Evolutionary conservation across 345 rosid species (phyloP).

Genomic region (Xanthoceras sorbifolium): DNA sequence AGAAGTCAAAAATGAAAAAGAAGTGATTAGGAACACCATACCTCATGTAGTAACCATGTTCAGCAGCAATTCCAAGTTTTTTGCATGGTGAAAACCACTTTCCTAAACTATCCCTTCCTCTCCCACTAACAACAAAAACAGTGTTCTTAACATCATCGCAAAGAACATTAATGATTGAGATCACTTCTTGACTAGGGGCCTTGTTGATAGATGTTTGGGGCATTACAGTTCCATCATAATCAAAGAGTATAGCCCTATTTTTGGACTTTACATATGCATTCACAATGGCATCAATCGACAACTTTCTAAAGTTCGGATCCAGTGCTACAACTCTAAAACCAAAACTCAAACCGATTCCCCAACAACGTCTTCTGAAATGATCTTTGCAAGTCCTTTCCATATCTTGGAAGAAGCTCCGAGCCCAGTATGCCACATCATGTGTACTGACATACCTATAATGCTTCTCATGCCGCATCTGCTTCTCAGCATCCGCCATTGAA

Average conservation of each 20-base stretch:
- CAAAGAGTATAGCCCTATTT: conserved; percentile 64
- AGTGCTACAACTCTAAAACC: conserved; percentile 78
- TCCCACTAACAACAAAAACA: conserved; percentile 72
- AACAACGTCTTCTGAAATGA: conserved; percentile 67
- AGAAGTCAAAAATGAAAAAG: neutral
- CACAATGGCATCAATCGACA: conserved; percentile 54
- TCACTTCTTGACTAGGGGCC: conserved; percentile 52
- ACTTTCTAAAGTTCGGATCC: conserved; percentile 67
- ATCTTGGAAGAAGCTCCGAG: conserved; percentile 71
- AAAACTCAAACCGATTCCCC: conserved; percentile 79
- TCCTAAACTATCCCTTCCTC: conserved; percentile 63
- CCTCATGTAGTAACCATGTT: conserved; percentile 74
- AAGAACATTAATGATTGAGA: conserved; percentile 53
- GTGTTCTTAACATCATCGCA: conserved; percentile 55
- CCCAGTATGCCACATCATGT: conserved; percentile 82
- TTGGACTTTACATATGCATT: conserved; percentile 58
- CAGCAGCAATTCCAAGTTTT: conserved; percentile 70
- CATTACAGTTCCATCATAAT: conserved; percentile 77
- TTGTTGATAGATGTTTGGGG: conserved; percentile 69
- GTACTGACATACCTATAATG: conserved; percentile 79
- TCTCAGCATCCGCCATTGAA: conserved; percentile 60
- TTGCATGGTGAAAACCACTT: conserved; percentile 68
- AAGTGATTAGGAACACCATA: conserved; percentile 17
- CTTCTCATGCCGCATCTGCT: conserved; percentile 89
- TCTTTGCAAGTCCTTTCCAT: conserved; percentile 74